Conservation (phyloP, 1,284 basidiomycete genomes). For the Apiotrichum veenhuisii region DNA sequence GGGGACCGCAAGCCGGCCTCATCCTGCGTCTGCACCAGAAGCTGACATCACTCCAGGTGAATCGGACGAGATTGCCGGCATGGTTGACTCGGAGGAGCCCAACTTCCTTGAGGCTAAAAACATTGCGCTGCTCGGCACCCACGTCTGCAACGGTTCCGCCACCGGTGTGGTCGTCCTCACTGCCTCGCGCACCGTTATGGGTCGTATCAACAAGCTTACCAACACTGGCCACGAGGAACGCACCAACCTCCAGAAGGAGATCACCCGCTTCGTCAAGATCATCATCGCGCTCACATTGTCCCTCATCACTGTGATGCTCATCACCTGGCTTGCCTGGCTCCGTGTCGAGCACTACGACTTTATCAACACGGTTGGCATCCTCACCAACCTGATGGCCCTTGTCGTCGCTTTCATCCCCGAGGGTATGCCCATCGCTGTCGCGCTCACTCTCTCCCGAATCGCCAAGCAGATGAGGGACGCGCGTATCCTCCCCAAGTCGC, state of each 20-base stretch:
- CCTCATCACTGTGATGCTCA: constrained; percentile 53
- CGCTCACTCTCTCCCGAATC: constrained; percentile 50
- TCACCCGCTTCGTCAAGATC: constrained; percentile 52
- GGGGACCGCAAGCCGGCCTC: too few relatives aligned
- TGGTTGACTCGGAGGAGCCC: constrained; percentile 55
- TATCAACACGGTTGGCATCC: constrained; percentile 56
- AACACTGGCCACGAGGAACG: constrained; percentile 52
- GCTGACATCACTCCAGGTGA: constrained; percentile 48
- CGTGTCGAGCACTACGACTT: constrained; percentile 51
- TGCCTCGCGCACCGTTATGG: constrained; percentile 58
- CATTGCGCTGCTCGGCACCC: constrained; percentile 62
- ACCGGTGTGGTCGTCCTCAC: constrained; percentile 58
- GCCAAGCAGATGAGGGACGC: constrained; percentile 57
- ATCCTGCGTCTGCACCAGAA: background rate
- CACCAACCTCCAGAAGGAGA: constrained; percentile 49
- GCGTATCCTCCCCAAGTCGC: constrained; percentile 59
- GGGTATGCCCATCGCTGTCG: constrained; percentile 56
- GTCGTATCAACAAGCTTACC: constrained; percentile 59
- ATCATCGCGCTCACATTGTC: constrained; percentile 55
- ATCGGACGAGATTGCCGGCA: constrained; percentile 57
- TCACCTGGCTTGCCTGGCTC: constrained; percentile 58
- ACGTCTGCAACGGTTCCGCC: constrained; percentile 60
- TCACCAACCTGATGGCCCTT: constrained; percentile 60
- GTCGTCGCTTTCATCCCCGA: constrained; percentile 60
- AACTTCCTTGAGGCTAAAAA: constrained; percentile 62